A percentile compares a stretch with the other conserved stretches of the same genome.
These are phyloP conservation scores for Mucor velutinosus DNA, from an alignment of 371 early-diverging fungal genomes.

Conservation along the genomic window DNA sequence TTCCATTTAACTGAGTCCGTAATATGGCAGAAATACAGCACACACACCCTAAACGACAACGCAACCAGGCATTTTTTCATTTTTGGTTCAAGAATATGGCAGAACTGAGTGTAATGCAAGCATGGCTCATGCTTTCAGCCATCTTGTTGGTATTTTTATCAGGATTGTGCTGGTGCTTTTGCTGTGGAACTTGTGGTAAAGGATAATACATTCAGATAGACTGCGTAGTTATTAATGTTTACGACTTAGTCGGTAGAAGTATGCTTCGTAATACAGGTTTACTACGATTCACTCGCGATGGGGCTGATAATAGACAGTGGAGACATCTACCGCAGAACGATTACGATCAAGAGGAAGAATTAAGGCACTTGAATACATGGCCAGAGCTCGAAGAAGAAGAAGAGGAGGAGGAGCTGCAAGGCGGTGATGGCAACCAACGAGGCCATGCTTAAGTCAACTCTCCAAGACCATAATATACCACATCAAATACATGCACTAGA, in stretches of 20 bases:
- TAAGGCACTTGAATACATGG: constrained; percentile 5
- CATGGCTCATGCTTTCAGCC: constrained; percentile 27
- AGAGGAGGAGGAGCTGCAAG: background rate
- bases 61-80: background rate
- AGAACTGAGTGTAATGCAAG: constrained; percentile 22
- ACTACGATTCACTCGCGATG: constrained; percentile 17
- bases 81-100: constrained; percentile 1
- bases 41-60: no score
- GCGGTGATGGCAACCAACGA: background rate
- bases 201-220: background rate
- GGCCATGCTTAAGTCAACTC: background rate
- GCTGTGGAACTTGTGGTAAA: constrained; percentile 51
- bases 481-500: background rate
- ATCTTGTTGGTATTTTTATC: constrained; percentile 32
- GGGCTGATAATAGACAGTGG: constrained; percentile 13
- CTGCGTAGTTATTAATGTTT: background rate
- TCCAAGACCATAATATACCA: background rate
- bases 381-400: constrained; percentile 5
- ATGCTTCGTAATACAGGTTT: constrained; percentile 27
- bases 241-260: constrained; percentile 28
- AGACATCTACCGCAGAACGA: constrained; percentile 13
- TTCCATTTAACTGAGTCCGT: no score
- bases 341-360: constrained; percentile 15
- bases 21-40: no score
- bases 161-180: constrained; percentile 50